These are phyloP conservation scores for Trichomonas gallinae DNA, from an alignment of 208 protist genomes.

Conservation along the genomic window DNA sequence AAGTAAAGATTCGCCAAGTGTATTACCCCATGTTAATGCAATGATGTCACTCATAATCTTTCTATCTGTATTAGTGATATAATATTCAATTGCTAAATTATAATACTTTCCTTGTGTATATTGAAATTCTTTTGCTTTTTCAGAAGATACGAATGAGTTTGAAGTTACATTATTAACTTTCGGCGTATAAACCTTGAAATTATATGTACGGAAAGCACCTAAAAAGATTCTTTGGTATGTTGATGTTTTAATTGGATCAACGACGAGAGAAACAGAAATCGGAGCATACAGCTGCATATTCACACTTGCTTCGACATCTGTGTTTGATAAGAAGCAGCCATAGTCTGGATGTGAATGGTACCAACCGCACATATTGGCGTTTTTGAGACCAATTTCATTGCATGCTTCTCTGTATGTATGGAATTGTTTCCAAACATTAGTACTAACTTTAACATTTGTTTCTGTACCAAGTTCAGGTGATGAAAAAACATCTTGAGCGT, in stretches of 20 bases:
- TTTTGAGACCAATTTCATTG: neutral
- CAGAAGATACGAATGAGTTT: neutral
- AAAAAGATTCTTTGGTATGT: neutral
- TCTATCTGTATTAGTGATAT: neutral
- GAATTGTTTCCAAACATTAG: neutral
- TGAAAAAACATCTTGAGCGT: neutral
- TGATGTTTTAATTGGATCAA: neutral
- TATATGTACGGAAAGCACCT: neutral
- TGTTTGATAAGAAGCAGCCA: constrained; percentile 97
- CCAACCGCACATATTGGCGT: constrained; percentile 66
- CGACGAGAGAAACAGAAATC: neutral
- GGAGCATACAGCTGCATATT: neutral
- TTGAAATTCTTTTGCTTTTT: neutral
- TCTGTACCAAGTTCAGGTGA: neutral
- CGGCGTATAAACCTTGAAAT: neutral
- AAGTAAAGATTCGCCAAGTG: neutral
- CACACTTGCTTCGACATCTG: constrained; percentile 74
- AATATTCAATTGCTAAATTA: neutral
- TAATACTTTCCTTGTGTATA: neutral
- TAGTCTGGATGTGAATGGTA: constrained; percentile 99
- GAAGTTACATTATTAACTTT: too few relatives aligned
- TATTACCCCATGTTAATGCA: neutral
- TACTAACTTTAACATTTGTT: neutral
- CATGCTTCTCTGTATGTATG: neutral
- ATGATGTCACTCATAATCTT: neutral